Evolutionary conservation across 2,329 filamentous ascomycete genomes (phyloP).

Genomic region (Penicillium sp.): DNA sequence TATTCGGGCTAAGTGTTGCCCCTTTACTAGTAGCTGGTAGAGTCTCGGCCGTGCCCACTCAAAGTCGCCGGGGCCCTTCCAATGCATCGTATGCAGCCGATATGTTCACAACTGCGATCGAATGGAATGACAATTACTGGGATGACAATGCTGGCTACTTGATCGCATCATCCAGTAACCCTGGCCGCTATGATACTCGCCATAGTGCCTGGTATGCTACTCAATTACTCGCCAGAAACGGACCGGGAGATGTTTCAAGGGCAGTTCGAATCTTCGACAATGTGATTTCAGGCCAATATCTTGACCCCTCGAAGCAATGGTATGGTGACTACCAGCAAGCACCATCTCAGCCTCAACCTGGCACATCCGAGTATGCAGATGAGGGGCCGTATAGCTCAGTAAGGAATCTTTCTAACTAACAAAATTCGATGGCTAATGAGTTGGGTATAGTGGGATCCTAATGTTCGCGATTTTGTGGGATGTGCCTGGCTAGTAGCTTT

Average conservation of each 20-base stretch:
- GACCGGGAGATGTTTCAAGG: conserved; percentile 16
- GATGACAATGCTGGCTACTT: conserved; percentile 20
- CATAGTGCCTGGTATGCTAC: conserved; percentile 26
- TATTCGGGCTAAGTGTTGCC: neutral
- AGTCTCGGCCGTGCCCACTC: conserved; percentile 6
- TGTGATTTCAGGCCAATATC: conserved; percentile 23
- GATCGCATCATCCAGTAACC: conserved; percentile 12
- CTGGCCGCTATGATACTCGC: conserved; percentile 22
- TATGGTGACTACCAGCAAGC: conserved; percentile 25
- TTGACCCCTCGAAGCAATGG: conserved; percentile 22
- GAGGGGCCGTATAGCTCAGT: conserved; percentile 18
- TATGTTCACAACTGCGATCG: conserved; percentile 23
- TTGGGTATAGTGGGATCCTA: conserved; percentile 24
- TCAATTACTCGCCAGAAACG: conserved; percentile 22
- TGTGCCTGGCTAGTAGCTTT: conserved; percentile 24
- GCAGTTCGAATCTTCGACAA: conserved; percentile 25
- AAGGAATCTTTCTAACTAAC: neutral
- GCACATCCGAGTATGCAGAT: conserved; percentile 16
- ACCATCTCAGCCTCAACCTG: conserved; percentile 20
- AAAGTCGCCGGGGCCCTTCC: neutral
- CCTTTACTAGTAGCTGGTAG: neutral
- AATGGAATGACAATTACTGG: conserved; percentile 24
- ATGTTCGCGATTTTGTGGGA: conserved; percentile 24
- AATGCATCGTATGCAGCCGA: conserved; percentile 9
- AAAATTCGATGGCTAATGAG: neutral